These are phyloP conservation scores for Aspergillus heteromorphus DNA, from an alignment of 495 filamentous ascomycete species.

Conservation along the genomic window DNA sequence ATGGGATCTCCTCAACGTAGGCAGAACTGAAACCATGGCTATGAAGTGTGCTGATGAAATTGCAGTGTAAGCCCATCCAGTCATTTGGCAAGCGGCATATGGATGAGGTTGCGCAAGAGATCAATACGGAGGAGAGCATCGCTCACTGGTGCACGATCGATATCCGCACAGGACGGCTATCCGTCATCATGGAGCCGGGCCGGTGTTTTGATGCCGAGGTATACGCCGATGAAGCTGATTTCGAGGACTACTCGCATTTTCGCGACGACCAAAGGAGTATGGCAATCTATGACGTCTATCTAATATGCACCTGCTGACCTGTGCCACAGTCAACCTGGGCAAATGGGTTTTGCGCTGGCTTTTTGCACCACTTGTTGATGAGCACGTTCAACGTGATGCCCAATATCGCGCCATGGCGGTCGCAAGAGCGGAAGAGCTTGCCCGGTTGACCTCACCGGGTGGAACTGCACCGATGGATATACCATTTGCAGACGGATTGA, in stretches of 20 bases:
- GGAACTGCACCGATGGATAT: constrained; percentile 65
- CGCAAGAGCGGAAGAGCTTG: constrained; percentile 51
- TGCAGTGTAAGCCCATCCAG: constrained; percentile 73
- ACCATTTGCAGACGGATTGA: constrained; percentile 44
- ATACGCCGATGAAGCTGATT: constrained; percentile 80
- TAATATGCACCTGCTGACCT: background rate
- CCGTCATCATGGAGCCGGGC: constrained; percentile 86
- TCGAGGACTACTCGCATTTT: constrained; percentile 71
- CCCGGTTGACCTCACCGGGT: constrained; percentile 47
- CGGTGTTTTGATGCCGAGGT: constrained; percentile 97
- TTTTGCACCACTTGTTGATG: constrained; percentile 82
- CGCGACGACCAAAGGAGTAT: constrained; percentile 92
- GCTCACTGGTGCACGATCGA: constrained; percentile 95
- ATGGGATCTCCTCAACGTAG: constrained; percentile 86
- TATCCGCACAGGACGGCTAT: constrained; percentile 82
- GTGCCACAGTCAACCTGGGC: constrained; percentile 77
- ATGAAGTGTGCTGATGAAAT: constrained; percentile 7
- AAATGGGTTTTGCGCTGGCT: constrained; percentile 96
- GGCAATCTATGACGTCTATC: constrained; percentile 17
- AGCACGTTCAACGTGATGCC: constrained; percentile 79
- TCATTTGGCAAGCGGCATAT: constrained; percentile 89
- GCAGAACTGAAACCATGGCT: background rate
- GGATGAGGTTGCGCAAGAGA: constrained; percentile 81
- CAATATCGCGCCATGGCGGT: constrained; percentile 62
- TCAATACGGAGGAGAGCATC: constrained; percentile 84